A percentile compares a stretch with the other conserved stretches of the same genome.
Evolutionary conservation across 75 land plant genomes (phyloP).

Genomic region (Picea sitchensis): DNA sequence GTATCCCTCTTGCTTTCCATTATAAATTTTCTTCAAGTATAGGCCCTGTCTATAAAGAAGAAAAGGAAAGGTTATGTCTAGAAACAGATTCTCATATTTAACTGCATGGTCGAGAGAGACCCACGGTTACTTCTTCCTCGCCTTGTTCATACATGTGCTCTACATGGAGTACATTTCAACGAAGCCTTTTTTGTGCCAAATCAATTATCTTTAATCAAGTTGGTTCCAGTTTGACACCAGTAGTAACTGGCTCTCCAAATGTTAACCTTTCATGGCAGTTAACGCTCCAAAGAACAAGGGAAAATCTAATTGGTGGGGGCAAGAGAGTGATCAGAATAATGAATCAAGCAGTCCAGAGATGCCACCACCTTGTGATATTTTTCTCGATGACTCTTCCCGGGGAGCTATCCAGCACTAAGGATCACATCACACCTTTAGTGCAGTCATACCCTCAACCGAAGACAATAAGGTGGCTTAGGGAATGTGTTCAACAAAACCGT

Average conservation of each 20-base stretch:
- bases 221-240: conserved; percentile 31
- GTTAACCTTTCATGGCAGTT: conserved; percentile 85
- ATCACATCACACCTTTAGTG: conserved; percentile 40
- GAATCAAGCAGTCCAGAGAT: not conserved
- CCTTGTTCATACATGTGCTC: too few species aligned
- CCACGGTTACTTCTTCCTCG: too few species aligned
- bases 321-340: conserved; percentile 32
- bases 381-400: conserved; percentile 16
- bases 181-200: conserved; percentile 72
- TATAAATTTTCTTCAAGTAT: too few species aligned
- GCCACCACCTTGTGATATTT: conserved; percentile 18
- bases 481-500: conserved; percentile 33
- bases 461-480: conserved; percentile 81
- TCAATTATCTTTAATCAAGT: conserved; percentile 45
- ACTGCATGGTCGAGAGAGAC: too few species aligned
- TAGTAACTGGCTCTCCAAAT: conserved; percentile 19
- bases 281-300: conserved; percentile 69
- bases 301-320: conserved; percentile 31
- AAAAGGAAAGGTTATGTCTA: too few species aligned
- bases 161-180: too few species aligned
- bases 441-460: conserved; percentile 71
- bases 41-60: too few species aligned
- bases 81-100: too few species aligned
- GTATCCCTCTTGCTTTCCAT: too few species aligned
- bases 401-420: conserved; percentile 10